Conservation (phyloP, 805 yeast genomes). For the Metschnikowia amazonensis region DNA sequence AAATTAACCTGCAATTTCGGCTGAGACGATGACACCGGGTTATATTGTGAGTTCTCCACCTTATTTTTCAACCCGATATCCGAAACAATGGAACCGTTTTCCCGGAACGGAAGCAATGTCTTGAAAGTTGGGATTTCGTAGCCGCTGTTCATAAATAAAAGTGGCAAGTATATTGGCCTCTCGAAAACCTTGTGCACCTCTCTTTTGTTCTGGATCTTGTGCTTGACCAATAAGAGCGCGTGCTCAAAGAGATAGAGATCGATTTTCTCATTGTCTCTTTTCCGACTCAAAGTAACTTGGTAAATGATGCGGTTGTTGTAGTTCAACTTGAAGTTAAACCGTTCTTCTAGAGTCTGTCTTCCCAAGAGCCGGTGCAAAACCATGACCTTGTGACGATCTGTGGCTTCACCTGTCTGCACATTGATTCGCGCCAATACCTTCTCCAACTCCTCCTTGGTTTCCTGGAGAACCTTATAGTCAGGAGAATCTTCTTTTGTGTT, state of each 20-base stretch:
- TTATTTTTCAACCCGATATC: slow-evolving; percentile 31
- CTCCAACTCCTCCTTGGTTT: slow-evolving; percentile 71
- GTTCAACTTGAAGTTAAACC: slow-evolving; percentile 77
- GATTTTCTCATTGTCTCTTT: slow-evolving; percentile 74
- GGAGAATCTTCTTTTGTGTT: slow-evolving; percentile 72
- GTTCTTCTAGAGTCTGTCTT: slow-evolving; percentile 80
- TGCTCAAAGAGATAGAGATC: slow-evolving; percentile 88
- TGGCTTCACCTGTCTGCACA: slow-evolving; percentile 87
- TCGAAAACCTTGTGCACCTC: slow-evolving; percentile 90
- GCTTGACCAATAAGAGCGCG: slow-evolving; percentile 77
- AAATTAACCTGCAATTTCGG: slow-evolving; percentile 48
- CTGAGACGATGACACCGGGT: slow-evolving; percentile 24
- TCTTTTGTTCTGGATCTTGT: slow-evolving; percentile 81
- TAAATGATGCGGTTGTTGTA: slow-evolving; percentile 80
- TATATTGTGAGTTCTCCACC: slow-evolving; percentile 26
- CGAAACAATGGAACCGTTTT: slow-evolving; percentile 34
- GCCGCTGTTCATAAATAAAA: slow-evolving; percentile 67
- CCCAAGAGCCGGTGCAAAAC: slow-evolving; percentile 53
- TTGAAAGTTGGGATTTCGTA: slow-evolving; percentile 70
- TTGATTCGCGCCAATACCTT: slow-evolving; percentile 75
- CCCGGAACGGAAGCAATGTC: slow-evolving; percentile 35
- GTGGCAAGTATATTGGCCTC: slow-evolving; percentile 78
- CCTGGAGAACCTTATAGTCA: slow-evolving; percentile 63
- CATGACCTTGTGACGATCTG: slow-evolving; percentile 86
- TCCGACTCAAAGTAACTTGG: slow-evolving; percentile 66